Base-by-base conservation (phyloP, 768 basidiomycete genomes). In the Macrolepiota dolichaula region DNA sequence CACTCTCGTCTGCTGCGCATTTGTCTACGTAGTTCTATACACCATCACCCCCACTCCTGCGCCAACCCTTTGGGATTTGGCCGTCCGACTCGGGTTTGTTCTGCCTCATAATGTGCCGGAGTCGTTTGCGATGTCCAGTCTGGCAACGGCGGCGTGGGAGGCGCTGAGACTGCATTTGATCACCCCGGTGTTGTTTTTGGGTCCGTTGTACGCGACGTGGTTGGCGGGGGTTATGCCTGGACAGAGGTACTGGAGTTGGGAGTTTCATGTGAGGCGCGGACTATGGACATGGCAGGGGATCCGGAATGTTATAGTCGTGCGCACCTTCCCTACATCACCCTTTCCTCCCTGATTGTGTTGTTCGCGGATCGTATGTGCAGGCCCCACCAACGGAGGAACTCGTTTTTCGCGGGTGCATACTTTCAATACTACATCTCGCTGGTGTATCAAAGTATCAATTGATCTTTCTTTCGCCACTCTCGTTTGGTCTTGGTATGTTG, bases 371-470 rank as follows among this genome's bases (percentile, higher is more conserved):
- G 36, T 78, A 77, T 35, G 38, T 11, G 52, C 62, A 95, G 94
- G 95, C 83, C 3, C 96, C 96, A 0, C 72, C 95, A 36, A 96
- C 96, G 0, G 96, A 99, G 75, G 96, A 98, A 72, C 61, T 97
- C 25, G 91, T 93, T 7, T 98, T 97, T 70, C 80, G 97, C 27
- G 86, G 91, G 0, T 95, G 93, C 70, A 81, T 96, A 29, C 77
- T 97, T 19, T 77, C 88, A 1, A 80, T 87, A 7, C 90, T 92
- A 65, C 79, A 86, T 58, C 80, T 96, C 54, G 82, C 87, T 0
- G 85, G 85, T 17, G 77, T 79, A 1, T 81, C 84, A 0, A 78
- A 65, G 24, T 68, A 62, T 44, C 78, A 79, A 37, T 86, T 96
- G 80, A 83, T 97, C 52, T 91, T 93, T 65, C 73, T 90, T 0